These are phyloP conservation scores for Teratosphaeria gauchensis DNA, from an alignment of 2,329 filamentous ascomycete species.

Conservation along the genomic window DNA sequence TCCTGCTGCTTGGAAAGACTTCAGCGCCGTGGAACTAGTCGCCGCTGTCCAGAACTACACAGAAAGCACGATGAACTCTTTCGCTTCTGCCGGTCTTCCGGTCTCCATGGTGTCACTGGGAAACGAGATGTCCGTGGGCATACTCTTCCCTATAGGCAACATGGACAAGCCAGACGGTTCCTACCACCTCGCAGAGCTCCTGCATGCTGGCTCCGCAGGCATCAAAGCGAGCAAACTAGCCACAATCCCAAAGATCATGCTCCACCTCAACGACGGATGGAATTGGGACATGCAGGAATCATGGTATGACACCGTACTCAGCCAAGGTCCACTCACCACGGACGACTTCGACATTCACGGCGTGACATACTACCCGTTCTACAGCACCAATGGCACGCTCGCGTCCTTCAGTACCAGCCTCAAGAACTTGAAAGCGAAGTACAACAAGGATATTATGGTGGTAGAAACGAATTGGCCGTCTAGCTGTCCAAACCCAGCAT, in stretches of 20 bases:
- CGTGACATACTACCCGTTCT: conserved; percentile 24
- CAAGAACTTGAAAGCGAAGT: conserved; percentile 12
- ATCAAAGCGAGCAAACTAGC: conserved; percentile 18
- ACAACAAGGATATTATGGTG: conserved; percentile 19
- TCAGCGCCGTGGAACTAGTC: conserved; percentile 22
- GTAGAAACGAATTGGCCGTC: conserved; percentile 25
- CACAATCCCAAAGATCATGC: conserved; percentile 20
- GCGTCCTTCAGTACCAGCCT: conserved; percentile 14
- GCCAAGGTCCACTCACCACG: conserved; percentile 14
- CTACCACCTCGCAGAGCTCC: conserved; percentile 24
- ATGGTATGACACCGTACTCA: conserved; percentile 25
- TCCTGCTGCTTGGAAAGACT: conserved; percentile 24
- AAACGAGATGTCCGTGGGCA: conserved; percentile 28
- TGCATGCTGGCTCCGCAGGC: conserved; percentile 21
- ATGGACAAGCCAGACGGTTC: conserved; percentile 19
- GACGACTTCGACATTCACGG: conserved; percentile 21
- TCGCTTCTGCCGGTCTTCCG: conserved; percentile 29
- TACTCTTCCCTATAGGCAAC: conserved; percentile 27
- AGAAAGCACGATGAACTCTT: conserved; percentile 28
- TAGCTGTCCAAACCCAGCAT: conserved; percentile 17
- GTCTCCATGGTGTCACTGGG: conserved; percentile 31
- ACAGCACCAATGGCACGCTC: conserved; percentile 18
- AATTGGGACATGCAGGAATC: conserved; percentile 17
- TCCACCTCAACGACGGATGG: conserved; percentile 27
- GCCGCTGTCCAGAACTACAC: conserved; percentile 25